Evolutionary conservation across 139 green algal genomes (phyloP).

Genomic region (Chlorella sp.): DNA sequence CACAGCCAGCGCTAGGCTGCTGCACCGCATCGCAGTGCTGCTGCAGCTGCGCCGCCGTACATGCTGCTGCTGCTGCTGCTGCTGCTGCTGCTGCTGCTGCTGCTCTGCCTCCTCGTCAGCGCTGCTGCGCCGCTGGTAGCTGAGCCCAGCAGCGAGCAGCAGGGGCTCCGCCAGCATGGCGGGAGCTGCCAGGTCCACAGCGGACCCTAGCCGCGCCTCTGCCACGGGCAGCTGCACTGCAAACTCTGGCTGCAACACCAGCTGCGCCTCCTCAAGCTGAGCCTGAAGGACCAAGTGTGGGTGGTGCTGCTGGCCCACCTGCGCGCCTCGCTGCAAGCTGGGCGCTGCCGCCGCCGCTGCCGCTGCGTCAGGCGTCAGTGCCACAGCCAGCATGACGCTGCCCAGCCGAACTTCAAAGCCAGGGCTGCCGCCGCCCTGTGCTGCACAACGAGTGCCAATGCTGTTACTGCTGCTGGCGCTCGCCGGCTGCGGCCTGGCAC

Average conservation of each 20-base stretch:
- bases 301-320: background rate
- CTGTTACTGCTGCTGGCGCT: background rate
- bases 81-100: background rate
- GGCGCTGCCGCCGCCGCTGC: background rate
- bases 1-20: slow-evolving; percentile 4
- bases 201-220: background rate
- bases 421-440: too few relatives aligned
- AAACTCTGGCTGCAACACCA: slow-evolving; percentile 2
- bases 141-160: slow-evolving; percentile 9
- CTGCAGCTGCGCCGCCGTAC: background rate
- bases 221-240: background rate
- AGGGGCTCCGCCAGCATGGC: slow-evolving; percentile 13
- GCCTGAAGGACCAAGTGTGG: slow-evolving; percentile 2
- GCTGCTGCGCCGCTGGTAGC: background rate
- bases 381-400: background rate
- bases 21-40: background rate
- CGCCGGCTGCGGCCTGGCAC: background rate
- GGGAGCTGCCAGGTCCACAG: background rate
- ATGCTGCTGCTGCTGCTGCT: background rate
- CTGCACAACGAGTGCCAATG: background rate
- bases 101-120: background rate
- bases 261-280: background rate
- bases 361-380: background rate
- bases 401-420: background rate
- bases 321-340: too few relatives aligned